A percentile compares a stretch with the other conserved stretches of the same genome.
Evolutionary conservation across 805 yeast species (phyloP).

Genomic region (Ogataea haglerorum): DNA sequence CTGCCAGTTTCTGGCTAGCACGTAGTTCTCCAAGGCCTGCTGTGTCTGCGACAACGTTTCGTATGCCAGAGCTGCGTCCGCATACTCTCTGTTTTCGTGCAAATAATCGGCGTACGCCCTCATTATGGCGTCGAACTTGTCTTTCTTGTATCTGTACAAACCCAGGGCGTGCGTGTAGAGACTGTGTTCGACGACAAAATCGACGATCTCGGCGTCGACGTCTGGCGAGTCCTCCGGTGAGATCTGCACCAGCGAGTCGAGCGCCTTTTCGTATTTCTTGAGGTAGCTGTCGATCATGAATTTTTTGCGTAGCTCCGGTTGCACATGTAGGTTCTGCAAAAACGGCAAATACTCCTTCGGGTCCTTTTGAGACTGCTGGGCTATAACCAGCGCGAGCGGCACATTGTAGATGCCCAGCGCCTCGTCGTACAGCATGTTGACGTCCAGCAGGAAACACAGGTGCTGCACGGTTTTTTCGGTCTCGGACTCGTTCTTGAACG

Average conservation of each 20-base stretch:
- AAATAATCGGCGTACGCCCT: slow-evolving; percentile 60
- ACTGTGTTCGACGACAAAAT: slow-evolving; percentile 65
- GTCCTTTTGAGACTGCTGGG: slow-evolving; percentile 96
- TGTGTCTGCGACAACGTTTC: slow-evolving; percentile 60
- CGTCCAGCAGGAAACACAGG: slow-evolving; percentile 86
- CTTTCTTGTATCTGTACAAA: slow-evolving; percentile 54
- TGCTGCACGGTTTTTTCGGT: slow-evolving; percentile 70
- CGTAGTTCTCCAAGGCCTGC: slow-evolving; percentile 68
- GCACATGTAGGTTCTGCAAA: slow-evolving; percentile 71
- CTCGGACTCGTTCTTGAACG: slow-evolving; percentile 44
- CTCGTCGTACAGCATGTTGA: slow-evolving; percentile 71
- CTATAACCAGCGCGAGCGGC: slow-evolving; percentile 73
- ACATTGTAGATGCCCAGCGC: slow-evolving; percentile 83
- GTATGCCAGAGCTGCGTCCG: slow-evolving; percentile 76
- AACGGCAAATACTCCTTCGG: slow-evolving; percentile 97
- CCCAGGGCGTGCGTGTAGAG: slow-evolving; percentile 68
- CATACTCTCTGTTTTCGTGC: slow-evolving; percentile 50
- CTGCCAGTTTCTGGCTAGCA: slow-evolving; percentile 73
- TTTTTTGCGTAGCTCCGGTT: slow-evolving; percentile 60
- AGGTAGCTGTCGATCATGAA: slow-evolving; percentile 79
- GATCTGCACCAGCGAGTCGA: slow-evolving; percentile 57
- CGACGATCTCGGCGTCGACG: slow-evolving; percentile 55
- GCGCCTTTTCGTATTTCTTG: slow-evolving; percentile 64
- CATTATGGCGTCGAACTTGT: slow-evolving; percentile 53
- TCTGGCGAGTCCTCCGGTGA: slow-evolving; percentile 32